Evolutionary conservation across 129 eudicot species (phyloP), one percentile per base, ranked within the genome.

Genomic region (Silybum marianum): DNA sequence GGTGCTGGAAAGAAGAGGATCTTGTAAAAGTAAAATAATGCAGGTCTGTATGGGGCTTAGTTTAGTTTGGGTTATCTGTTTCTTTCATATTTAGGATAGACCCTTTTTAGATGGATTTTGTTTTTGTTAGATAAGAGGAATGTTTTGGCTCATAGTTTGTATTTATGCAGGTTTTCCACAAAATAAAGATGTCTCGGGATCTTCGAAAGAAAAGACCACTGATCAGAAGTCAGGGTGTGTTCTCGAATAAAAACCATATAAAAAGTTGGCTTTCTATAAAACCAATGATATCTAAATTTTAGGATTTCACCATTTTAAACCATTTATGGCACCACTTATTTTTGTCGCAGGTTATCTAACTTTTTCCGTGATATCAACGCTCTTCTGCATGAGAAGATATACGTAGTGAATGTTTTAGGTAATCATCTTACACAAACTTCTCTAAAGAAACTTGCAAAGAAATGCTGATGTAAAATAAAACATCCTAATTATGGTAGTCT

Each of bases 331-430:
- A 24, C 3, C 13, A 28, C 11, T 48, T 74, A 25, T 74, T 51
- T 76, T 69, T 54, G 58, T 74, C 22, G 73, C 88, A 94, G 98
- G 86, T 9, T 88, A 6, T 71, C 81, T 72, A 81, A 85, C 71
- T 84, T 92, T 82, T 12, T 34, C 72, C 83, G 73, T 81, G 98
- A 92, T 84, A 81, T 94, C 81, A 87, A 90, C 72, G 74, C 46
- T 80, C 97, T 94, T 85, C 75, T 89, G 82, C 60, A 21, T 32
- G 97, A 94, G 65, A 92, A 78, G 82, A 87, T 90, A 73, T 94
- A 83, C 82, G 93, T 86, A 39, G 89, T 94, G 72, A 94, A 94
- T 86, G 93, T 89, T 81, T 86, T 92, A 84, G 97, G 98, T 94
- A 94, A 46, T 63, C 11, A 40, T 71, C 16, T 81, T 69, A 32